A percentile compares a stretch with the other conserved stretches of the same genome.
Conservation (phyloP, 139 green algal species). For the Edaphochlamys debaryana region DNA sequence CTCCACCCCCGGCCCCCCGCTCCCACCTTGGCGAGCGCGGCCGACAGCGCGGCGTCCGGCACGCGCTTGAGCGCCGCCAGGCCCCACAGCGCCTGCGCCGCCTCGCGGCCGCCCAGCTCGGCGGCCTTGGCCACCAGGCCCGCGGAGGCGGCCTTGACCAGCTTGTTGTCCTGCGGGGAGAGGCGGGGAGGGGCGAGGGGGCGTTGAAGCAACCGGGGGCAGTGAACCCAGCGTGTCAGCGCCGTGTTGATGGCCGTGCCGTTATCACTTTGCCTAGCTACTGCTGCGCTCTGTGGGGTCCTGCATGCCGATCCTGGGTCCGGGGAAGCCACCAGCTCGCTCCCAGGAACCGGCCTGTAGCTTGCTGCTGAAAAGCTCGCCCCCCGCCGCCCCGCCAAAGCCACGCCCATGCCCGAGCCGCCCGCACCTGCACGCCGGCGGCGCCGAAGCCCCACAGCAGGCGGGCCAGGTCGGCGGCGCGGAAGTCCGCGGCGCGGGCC, state of each 20-base stretch:
- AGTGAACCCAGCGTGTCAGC: too few species aligned
- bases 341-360: too few species aligned
- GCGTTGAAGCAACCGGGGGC: too few species aligned
- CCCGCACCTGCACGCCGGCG: conserved; percentile 43
- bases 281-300: too few species aligned
- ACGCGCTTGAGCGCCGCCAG: conserved; percentile 55
- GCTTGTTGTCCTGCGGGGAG: conserved; percentile 2
- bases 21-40: conserved; percentile 50
- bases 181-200: too few species aligned
- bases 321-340: too few species aligned
- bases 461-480: conserved; percentile 50
- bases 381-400: too few species aligned
- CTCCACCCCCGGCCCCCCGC: not conserved
- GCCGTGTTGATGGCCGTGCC: too few species aligned
- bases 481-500: conserved; percentile 39
- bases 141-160: conserved; percentile 51
- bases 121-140: conserved; percentile 46
- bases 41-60: conserved; percentile 47
- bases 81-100: conserved; percentile 60
- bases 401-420: too few species aligned
- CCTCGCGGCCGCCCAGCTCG: conserved; percentile 34
- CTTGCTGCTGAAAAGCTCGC: too few species aligned
- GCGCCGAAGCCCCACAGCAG: conserved; percentile 63
- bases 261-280: too few species aligned
- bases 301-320: too few species aligned